Evolutionary conservation across 1,284 basidiomycete species (phyloP), one percentile per base, ranked within the genome.

Genomic region (Athelia psychrophila): DNA sequence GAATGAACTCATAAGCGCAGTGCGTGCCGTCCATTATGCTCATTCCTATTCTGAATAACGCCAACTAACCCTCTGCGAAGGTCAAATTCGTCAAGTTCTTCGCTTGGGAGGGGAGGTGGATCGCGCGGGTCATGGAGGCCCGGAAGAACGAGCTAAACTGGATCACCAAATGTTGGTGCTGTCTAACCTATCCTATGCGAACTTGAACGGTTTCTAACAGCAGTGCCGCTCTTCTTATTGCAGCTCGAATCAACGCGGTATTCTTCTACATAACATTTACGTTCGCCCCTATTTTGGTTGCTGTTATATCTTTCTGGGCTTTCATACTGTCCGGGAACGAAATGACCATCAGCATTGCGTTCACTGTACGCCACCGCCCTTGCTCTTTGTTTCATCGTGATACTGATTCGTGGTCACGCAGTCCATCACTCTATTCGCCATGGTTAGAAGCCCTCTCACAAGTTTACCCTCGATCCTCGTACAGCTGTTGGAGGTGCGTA

Each of bases 21-120:
- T 86, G 55, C 24, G 76, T 65, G 13, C 19, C 40, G 40, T 44
- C 52, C 27, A 27, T 30, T 30, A 20, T 16, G 54, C 35, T 18
- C 20, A 33, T 19, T 18, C 30, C 13, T 35, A 30, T 42, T 33
- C 35, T 24, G 42, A 9, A 40, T 44, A 30, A 23, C 22, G 15
- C 9, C 24, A 16, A 32, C 24, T 49, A n/a, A n/a, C n/a, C n/a
- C n/a, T n/a, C 23, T 25, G 18, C 49, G 35, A 57, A 82, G 71
- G 74, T 90, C 56, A 91, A 90, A 62, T 91, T 93, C 62, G 88
- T 94, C 74, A 94, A 94, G 61, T 90, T 92, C 70, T 91, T 91
- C 56, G 88, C 88, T 3, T 91, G 89, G 89, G 88, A 91, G 60
- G 79, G 83, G 32, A 73, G 79, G 12, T 92, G 88, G 89, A 85